Conservation (phyloP, 1,284 basidiomycete genomes). For the Microbotryomycetes sp. region DNA sequence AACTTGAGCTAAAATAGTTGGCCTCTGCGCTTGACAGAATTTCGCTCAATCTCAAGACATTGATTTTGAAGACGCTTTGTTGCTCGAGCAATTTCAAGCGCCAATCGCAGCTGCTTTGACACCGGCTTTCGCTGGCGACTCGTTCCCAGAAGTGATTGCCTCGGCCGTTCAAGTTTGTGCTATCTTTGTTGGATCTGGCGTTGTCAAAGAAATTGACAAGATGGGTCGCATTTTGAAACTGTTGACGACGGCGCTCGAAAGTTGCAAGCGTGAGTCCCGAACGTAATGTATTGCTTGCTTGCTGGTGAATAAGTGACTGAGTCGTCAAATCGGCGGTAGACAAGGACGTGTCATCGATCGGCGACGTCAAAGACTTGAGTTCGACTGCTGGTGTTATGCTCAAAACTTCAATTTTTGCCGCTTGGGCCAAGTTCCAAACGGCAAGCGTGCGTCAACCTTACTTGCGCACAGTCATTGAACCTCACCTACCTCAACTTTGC, state of each 20-base stretch:
- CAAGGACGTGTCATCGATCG: constrained; percentile 73
- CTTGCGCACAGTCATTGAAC: constrained; percentile 72
- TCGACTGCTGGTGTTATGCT: constrained; percentile 94
- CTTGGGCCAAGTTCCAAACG: constrained; percentile 90
- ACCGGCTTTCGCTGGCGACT: constrained; percentile 89
- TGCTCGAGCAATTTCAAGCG: constrained; percentile 98
- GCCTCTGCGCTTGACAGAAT: constrained; percentile 50
- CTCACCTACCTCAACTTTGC: constrained; percentile 67
- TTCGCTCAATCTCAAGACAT: constrained; percentile 84
- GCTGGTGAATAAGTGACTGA: constrained; percentile 3
- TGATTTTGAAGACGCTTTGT: constrained; percentile 78
- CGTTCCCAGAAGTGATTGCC: constrained; percentile 89
- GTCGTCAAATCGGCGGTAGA: constrained; percentile 48
- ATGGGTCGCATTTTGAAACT: constrained; percentile 95
- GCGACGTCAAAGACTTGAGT: constrained; percentile 78
- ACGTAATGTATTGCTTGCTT: not conserved
- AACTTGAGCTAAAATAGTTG: constrained; percentile 2
- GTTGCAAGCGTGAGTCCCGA: constrained; percentile 63
- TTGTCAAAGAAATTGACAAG: constrained; percentile 76
- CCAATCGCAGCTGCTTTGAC: constrained; percentile 98
- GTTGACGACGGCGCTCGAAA: constrained; percentile 67
- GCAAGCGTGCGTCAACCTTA: constrained; percentile 69
- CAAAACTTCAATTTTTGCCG: constrained; percentile 83
- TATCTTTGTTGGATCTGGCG: constrained; percentile 90
- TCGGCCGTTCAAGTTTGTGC: constrained; percentile 91